Percentiles rank a stretch among this genome's conserved stretches.
phyloP scores from a whole-genome alignment of 331 rosid genomes.

The Acacia pycnantha region DNA sequence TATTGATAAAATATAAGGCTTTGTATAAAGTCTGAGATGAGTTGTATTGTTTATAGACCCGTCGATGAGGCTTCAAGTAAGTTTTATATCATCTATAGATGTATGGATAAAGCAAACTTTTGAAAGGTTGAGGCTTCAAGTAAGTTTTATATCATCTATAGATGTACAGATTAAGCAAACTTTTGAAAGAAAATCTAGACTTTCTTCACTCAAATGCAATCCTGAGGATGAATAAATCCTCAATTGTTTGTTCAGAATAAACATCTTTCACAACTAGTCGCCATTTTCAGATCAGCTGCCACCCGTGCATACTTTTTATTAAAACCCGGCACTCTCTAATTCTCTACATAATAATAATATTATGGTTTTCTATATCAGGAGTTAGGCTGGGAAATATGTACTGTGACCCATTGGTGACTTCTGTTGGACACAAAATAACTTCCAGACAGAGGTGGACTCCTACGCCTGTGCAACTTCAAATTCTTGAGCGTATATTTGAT shows the following conservation, averaged over 20 bases:
- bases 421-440: conserved; percentile 72
- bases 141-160: not conserved
- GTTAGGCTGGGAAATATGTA: conserved; percentile 69
- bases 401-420: conserved; percentile 73
- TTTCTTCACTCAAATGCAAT: not conserved
- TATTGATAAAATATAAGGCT: not conserved
- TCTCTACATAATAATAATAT: conserved; percentile 12
- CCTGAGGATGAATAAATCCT: not conserved
- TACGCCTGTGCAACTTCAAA: conserved; percentile 74
- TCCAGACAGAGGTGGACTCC: conserved; percentile 97
- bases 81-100: not conserved
- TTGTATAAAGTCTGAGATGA: not conserved
- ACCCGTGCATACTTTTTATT: not conserved
- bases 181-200: not conserved
- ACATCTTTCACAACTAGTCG: not conserved
- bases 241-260: not conserved
- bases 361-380: conserved; percentile 43
- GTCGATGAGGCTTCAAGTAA: not conserved
- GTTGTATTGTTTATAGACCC: not conserved
- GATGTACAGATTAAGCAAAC: not conserved
- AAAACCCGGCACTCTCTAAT: not conserved
- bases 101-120: not conserved
- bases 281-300: not conserved
- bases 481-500: conserved; percentile 77
- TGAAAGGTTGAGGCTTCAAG: not conserved